These are phyloP conservation scores for Neurospora sp. DNA, from an alignment of 495 filamentous ascomycete species.

Conservation along the genomic window DNA sequence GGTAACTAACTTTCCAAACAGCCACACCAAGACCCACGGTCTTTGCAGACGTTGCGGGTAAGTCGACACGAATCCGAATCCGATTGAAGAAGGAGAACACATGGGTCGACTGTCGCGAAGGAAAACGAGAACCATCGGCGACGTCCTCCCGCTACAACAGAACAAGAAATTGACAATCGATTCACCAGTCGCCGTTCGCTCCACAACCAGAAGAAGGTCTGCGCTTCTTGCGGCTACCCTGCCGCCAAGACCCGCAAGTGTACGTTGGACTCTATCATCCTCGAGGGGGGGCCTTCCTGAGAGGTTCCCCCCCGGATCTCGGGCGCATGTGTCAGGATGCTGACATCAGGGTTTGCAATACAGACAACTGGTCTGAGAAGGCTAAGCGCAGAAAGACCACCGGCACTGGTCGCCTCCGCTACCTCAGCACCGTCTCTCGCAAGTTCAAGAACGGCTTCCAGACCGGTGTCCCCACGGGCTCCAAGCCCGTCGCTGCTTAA, in stretches of 20 bases:
- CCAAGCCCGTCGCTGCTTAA: slow-evolving; percentile 40
- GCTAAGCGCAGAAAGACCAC: slow-evolving; percentile 99
- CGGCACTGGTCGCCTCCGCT: slow-evolving; percentile 85
- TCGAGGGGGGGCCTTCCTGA: not conserved
- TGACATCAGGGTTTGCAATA: slow-evolving; percentile 9
- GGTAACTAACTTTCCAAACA: slow-evolving; percentile 14
- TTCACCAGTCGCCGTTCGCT: slow-evolving; percentile 78
- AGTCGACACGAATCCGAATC: slow-evolving; percentile 30
- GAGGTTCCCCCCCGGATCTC: not conserved
- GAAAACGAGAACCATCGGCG: not conserved
- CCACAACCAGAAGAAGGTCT: slow-evolving; percentile 99
- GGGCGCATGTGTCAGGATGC: not conserved
- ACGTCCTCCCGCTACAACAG: not conserved
- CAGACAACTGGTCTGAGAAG: slow-evolving; percentile 99
- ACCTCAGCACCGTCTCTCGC: slow-evolving; percentile 81
- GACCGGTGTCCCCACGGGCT: slow-evolving; percentile 75
- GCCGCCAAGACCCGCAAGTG: slow-evolving; percentile 95
- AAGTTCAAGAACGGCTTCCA: slow-evolving; percentile 96
- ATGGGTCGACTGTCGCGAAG: not conserved
- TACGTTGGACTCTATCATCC: slow-evolving; percentile 48
- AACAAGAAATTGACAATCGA: slow-evolving; percentile 13
- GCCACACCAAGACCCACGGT: slow-evolving; percentile 98
- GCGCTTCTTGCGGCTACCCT: slow-evolving; percentile 95
- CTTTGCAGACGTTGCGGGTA: slow-evolving; percentile 98
- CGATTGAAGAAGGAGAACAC: slow-evolving; percentile 1